Base-by-base conservation (phyloP, 139 green algal species). In the Gonium pectorale region DNA sequence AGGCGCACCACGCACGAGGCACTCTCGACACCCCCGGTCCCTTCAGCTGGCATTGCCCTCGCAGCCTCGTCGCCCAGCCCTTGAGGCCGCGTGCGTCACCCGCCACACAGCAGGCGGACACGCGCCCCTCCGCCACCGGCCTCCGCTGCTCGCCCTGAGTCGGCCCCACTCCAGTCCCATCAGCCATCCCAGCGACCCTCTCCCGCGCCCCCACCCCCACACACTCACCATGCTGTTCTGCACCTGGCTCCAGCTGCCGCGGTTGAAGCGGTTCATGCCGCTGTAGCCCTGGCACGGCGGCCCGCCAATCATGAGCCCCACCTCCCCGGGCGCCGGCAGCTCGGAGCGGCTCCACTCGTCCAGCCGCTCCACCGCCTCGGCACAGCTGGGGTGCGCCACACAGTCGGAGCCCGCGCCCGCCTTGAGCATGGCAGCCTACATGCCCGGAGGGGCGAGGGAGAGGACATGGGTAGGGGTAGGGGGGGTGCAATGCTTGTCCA, bases 241-340 rank as follows among this genome's bases (percentile, higher is more conserved):
- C 80, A 99, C 94, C 89, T 97, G 95, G 67, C 88, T 95, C 97
- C 97, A 99, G 87, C 96, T 96, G 88, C 97, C 91, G 92, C 98
- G 96, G 93, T 99, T 99, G 93, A 99, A 99, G 46, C 97, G 92
- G 89, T 99, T 99, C 97, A 99, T 99, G 84, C 97, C 97, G 24
- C 92, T 97, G 93, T 99, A 99, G 71, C 97, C 97, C 93, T 99
- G 96, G 94, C 97, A 99, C 63, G 97, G 97, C 0, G 97, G 97
- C 1, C 97, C 97, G 31, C 97, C 96, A 86, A 96, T 98, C 75
- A 99, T 97, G 90, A 99, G 98, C 49, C 98, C 97, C 31, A 99
- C 97, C 83, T 98, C 70, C 0, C 96, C 96, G 5, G 96, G 96
- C 56, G 56, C 17, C 3, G 96, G 96, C 83, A 99, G 91, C 24